Conservation (phyloP, 805 yeast genomes). For the Blastobotrys peoriensis region DNA sequence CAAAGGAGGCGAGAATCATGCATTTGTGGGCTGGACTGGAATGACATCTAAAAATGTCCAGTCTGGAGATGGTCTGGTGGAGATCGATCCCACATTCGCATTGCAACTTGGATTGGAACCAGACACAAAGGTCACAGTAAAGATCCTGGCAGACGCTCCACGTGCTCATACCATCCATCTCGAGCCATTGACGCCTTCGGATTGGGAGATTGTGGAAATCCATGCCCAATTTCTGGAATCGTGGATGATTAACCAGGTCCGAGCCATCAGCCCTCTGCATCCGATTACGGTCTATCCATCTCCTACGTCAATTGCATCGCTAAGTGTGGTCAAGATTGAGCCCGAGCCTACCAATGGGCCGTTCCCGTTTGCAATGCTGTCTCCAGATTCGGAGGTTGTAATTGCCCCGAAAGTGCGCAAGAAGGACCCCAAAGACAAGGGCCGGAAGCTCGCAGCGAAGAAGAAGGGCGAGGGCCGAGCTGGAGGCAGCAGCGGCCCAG, state of each 20-base stretch:
- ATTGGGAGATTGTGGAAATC: slow-evolving; percentile 86
- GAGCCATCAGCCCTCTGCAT: slow-evolving; percentile 61
- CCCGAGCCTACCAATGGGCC: slow-evolving; percentile 29
- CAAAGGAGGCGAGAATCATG: slow-evolving; percentile 16
- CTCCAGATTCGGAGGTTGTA: slow-evolving; percentile 61
- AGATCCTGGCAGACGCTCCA: slow-evolving; percentile 44
- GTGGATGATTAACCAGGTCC: slow-evolving; percentile 67
- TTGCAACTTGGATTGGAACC: slow-evolving; percentile 42
- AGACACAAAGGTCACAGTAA: slow-evolving; percentile 36
- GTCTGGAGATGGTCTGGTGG: slow-evolving; percentile 33
- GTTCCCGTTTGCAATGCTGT: slow-evolving; percentile 42
- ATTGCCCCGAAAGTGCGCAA: slow-evolving; percentile 60
- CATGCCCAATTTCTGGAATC: slow-evolving; percentile 75
- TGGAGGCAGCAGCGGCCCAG: slow-evolving; percentile 27
- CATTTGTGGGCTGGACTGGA: slow-evolving; percentile 66
- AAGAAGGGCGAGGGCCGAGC: neutral
- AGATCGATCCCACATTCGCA: slow-evolving; percentile 66
- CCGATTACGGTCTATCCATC: slow-evolving; percentile 65
- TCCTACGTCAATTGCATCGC: slow-evolving; percentile 51
- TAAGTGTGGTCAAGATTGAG: slow-evolving; percentile 45
- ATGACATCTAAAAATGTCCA: slow-evolving; percentile 32
- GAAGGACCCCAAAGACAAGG: slow-evolving; percentile 7
- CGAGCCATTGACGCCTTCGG: slow-evolving; percentile 71
- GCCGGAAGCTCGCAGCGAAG: slow-evolving; percentile 8
- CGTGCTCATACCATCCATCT: slow-evolving; percentile 58